Conservation (phyloP, 2,329 filamentous ascomycete species). For the Stemphylium beticola region DNA sequence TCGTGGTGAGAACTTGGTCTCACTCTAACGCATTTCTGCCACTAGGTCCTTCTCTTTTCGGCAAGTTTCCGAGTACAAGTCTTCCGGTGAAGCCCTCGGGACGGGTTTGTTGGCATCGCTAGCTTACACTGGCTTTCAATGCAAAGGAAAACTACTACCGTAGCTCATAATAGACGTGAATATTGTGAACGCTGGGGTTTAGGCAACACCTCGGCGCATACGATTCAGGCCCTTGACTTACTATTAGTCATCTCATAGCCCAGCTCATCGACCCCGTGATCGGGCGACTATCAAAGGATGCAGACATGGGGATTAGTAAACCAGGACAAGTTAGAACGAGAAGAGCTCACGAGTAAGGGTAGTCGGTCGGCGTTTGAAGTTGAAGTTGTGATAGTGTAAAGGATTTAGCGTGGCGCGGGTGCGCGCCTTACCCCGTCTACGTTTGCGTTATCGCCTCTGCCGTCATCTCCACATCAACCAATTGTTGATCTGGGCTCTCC, state of each 20-base stretch:
- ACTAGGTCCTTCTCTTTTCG: background rate
- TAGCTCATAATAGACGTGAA: background rate
- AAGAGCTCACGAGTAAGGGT: background rate
- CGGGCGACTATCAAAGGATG: background rate
- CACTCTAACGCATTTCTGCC: background rate
- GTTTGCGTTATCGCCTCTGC: constrained; percentile 8
- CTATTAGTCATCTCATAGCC: background rate
- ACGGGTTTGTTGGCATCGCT: background rate
- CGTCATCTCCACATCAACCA: constrained; percentile 3
- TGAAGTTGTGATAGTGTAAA: constrained; percentile 7
- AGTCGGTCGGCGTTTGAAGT: background rate
- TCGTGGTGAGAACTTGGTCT: too few species aligned
- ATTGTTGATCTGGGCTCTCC: background rate
- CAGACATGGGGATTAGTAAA: background rate
- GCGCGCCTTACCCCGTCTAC: constrained; percentile 3
- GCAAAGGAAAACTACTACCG: background rate
- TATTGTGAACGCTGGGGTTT: background rate
- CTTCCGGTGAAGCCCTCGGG: constrained; percentile 6
- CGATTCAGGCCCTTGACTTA: background rate
- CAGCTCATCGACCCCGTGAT: background rate
- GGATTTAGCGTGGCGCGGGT: constrained; percentile 7
- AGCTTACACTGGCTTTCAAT: constrained; percentile 1
- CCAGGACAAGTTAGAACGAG: background rate
- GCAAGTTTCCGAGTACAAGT: background rate
- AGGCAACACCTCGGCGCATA: constrained; percentile 2